A percentile compares a stretch with the other conserved stretches of the same genome.
Conservation (phyloP, 2,329 filamentous ascomycete genomes). For the Aspergillus luchuensis region DNA sequence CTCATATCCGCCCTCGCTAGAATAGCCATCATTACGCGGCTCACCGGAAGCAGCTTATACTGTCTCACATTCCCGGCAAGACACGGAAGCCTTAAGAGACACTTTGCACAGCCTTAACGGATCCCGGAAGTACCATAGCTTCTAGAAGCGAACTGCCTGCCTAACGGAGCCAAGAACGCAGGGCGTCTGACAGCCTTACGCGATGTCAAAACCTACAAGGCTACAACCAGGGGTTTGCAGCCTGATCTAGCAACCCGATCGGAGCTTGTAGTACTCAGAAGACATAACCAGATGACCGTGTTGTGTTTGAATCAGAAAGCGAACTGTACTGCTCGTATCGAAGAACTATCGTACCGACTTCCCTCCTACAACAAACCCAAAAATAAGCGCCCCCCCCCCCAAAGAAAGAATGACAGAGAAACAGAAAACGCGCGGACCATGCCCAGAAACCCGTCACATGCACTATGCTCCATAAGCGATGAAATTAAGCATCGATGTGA, state of each 20-base stretch:
- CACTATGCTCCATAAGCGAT: background rate
- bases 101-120: slow-evolving; percentile 1
- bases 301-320: background rate
- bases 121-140: background rate
- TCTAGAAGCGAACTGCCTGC: slow-evolving; percentile 3
- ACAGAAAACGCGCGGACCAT: background rate
- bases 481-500: background rate
- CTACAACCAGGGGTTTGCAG: background rate
- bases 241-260: background rate
- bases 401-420: background rate
- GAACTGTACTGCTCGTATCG: background rate
- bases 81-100: background rate
- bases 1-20: background rate
- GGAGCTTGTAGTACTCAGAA: background rate
- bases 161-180: background rate
- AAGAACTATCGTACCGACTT: background rate
- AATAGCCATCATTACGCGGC: background rate
- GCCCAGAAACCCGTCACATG: background rate
- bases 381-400: background rate
- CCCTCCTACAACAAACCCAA: background rate
- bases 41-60: background rate
- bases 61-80: background rate
- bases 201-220: background rate
- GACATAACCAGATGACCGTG: background rate
- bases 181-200: slow-evolving; percentile 2